These are phyloP conservation scores for Petunia secreta DNA, from an alignment of 257 asterid species.

Conservation along the genomic window DNA sequence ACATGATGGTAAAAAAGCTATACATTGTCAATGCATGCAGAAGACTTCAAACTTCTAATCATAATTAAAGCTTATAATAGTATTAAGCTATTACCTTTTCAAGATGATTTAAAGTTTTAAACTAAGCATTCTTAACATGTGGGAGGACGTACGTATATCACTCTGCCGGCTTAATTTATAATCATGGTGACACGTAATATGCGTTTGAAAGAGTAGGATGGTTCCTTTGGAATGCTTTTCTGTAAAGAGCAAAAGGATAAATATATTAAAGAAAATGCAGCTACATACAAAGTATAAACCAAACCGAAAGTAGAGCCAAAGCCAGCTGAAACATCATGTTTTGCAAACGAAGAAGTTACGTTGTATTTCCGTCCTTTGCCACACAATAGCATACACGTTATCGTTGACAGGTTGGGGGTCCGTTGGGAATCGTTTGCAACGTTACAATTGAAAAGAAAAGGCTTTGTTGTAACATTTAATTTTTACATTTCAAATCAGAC, in stretches of 20 bases:
- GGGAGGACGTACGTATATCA: neutral
- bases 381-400: conserved; percentile 5
- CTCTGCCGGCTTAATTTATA: neutral
- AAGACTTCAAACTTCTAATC: no score
- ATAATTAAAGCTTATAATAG: no score
- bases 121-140: neutral
- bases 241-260: neutral
- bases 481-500: conserved; percentile 2
- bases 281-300: neutral
- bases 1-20: no score
- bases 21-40: no score
- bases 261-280: neutral
- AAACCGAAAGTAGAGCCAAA: conserved; percentile 12
- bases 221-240: neutral
- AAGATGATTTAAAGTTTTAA: neutral
- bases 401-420: conserved; percentile 40
- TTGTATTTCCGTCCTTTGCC: conserved; percentile 20
- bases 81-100: neutral
- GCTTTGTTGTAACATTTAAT: neutral
- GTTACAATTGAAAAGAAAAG: conserved; percentile 2
- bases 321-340: conserved; percentile 16
- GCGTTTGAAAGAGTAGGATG: conserved; percentile 1
- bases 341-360: conserved; percentile 15
- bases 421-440: conserved; percentile 18
- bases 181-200: neutral